Conservation (phyloP, 2,329 filamentous ascomycete genomes). For the Aspergillus sp. region DNA sequence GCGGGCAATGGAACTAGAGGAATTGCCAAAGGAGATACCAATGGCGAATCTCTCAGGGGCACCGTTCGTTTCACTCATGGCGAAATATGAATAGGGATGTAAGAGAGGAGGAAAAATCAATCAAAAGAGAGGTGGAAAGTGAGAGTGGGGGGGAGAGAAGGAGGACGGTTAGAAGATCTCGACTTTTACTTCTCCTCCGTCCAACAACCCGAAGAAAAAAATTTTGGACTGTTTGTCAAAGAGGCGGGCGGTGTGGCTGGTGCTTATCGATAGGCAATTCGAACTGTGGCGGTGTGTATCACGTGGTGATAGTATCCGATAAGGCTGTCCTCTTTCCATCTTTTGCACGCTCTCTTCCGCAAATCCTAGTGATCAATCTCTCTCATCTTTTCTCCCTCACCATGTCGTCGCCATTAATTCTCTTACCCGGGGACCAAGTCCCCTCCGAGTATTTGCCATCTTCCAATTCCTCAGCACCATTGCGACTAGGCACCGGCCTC, state of each 20-base stretch:
- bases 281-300: slow-evolving; percentile 8
- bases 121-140: slow-evolving; percentile 17
- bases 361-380: background rate
- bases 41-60: slow-evolving; percentile 67
- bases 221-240: slow-evolving; percentile 32
- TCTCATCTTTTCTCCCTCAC: slow-evolving; percentile 1
- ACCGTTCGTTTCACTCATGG: slow-evolving; percentile 55
- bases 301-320: slow-evolving; percentile 28
- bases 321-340: slow-evolving; percentile 6
- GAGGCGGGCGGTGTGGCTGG: slow-evolving; percentile 15
- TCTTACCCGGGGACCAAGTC: slow-evolving; percentile 80
- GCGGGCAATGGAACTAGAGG: slow-evolving; percentile 94
- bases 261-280: background rate
- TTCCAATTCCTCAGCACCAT: slow-evolving; percentile 58
- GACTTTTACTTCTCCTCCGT: slow-evolving; percentile 7
- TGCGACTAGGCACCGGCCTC: slow-evolving; percentile 81
- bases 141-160: slow-evolving; percentile 20
- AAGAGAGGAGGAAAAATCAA: slow-evolving; percentile 9
- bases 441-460: slow-evolving; percentile 66
- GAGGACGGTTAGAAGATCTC: slow-evolving; percentile 6
- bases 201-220: slow-evolving; percentile 25
- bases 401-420: slow-evolving; percentile 63
- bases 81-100: slow-evolving; percentile 13
- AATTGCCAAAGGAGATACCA: slow-evolving; percentile 97
- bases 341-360: slow-evolving; percentile 5